A percentile compares a stretch with the other conserved stretches of the same genome.
phyloP scores from a whole-genome alignment of 441 rosid genomes.

The Erodium texanum region DNA sequence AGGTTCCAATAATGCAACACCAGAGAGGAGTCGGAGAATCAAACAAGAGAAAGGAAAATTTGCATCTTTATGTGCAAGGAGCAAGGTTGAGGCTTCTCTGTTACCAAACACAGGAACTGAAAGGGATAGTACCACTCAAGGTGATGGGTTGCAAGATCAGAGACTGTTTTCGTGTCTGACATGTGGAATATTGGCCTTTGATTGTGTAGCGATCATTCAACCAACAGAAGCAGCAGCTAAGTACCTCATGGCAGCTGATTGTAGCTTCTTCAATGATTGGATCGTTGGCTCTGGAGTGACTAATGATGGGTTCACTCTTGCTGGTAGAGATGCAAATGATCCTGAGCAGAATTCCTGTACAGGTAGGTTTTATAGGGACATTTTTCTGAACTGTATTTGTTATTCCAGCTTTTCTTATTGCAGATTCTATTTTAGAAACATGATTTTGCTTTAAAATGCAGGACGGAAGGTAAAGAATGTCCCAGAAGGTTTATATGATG shows the following conservation, averaged over 20 bases:
- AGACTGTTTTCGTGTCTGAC: slow-evolving; percentile 86
- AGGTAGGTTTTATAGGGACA: slow-evolving; percentile 32
- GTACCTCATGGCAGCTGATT: slow-evolving; percentile 87
- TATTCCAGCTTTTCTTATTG: no score
- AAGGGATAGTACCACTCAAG: slow-evolving; percentile 25
- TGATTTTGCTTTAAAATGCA: slow-evolving; percentile 27
- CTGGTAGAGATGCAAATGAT: slow-evolving; percentile 15
- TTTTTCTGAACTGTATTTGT: no score
- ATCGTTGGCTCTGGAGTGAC: slow-evolving; percentile 41
- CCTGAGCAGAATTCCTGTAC: slow-evolving; percentile 33
- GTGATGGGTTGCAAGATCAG: slow-evolving; percentile 66
- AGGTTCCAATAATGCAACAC: slow-evolving; percentile 27
- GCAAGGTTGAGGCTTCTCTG: slow-evolving; percentile 31
- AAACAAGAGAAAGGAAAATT: slow-evolving; percentile 50
- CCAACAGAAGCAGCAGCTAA: slow-evolving; percentile 79
- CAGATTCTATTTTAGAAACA: no score
- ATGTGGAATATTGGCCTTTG: slow-evolving; percentile 83
- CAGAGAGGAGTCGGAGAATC: slow-evolving; percentile 27
- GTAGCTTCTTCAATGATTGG: slow-evolving; percentile 88
- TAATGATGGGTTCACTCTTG: no score
- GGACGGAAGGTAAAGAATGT: slow-evolving; percentile 33
- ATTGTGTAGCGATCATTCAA: slow-evolving; percentile 77
- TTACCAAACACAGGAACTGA: slow-evolving; percentile 22
- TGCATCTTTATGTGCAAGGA: slow-evolving; percentile 50
- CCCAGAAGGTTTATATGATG: slow-evolving; percentile 32